phyloP scores from a whole-genome alignment of 2,329 filamentous ascomycete genomes.

The Arthrocladium fulminans region DNA sequence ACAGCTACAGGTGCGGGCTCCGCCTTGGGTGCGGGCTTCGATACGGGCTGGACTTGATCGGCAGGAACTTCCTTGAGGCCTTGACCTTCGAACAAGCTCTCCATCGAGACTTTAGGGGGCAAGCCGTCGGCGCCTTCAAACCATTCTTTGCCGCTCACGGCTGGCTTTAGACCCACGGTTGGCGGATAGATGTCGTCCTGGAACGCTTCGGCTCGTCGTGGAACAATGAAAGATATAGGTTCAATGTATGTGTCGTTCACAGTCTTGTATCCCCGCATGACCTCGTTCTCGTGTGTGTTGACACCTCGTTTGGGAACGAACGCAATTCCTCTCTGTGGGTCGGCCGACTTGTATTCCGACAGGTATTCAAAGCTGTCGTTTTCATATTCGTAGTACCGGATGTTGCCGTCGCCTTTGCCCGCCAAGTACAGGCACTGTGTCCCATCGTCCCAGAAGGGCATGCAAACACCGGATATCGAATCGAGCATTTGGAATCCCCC shows the following conservation, averaged over 20 bases:
- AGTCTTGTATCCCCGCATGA: slow-evolving; percentile 94
- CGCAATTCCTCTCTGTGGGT: slow-evolving; percentile 87
- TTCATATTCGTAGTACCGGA: slow-evolving; percentile 96
- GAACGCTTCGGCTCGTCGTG: slow-evolving; percentile 85
- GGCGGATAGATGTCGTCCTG: slow-evolving; percentile 96
- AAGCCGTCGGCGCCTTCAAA: slow-evolving; percentile 72
- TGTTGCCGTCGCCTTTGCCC: slow-evolving; percentile 97
- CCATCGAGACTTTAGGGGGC: slow-evolving; percentile 86
- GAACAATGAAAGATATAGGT: slow-evolving; percentile 94
- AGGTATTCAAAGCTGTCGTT: slow-evolving; percentile 98
- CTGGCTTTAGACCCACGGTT: slow-evolving; percentile 68
- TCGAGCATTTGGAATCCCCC: slow-evolving; percentile 85
- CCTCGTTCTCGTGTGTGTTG: slow-evolving; percentile 93
- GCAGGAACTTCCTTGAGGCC: slow-evolving; percentile 67
- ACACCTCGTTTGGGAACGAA: slow-evolving; percentile 93
- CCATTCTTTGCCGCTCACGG: slow-evolving; percentile 74
- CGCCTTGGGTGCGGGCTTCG: slow-evolving; percentile 32
- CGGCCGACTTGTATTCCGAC: slow-evolving; percentile 92
- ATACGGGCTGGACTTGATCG: slow-evolving; percentile 42
- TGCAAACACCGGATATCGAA: slow-evolving; percentile 94
- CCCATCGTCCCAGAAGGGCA: slow-evolving; percentile 99
- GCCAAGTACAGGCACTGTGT: slow-evolving; percentile 93
- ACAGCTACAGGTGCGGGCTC: slow-evolving; percentile 37
- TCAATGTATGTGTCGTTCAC: slow-evolving; percentile 92
- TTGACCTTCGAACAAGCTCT: slow-evolving; percentile 79